These are phyloP conservation scores for Entomophthora muscae DNA, from an alignment of 371 early-diverging fungal species.

Conservation along the genomic window DNA sequence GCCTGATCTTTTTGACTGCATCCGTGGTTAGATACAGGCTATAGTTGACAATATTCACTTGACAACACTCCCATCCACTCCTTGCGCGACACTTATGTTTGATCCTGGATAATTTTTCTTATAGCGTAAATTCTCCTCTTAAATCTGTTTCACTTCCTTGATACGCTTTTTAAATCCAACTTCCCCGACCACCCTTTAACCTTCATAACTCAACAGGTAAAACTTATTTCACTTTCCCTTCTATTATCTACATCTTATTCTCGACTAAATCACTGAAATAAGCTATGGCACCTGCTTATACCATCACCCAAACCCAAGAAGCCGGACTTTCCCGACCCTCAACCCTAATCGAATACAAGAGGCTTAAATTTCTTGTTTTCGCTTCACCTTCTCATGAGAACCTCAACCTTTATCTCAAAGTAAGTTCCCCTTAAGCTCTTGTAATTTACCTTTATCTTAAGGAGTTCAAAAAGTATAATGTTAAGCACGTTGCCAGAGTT, in stretches of 20 bases:
- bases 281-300: not conserved
- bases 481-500: slow-evolving; percentile 70
- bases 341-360: slow-evolving; percentile 20
- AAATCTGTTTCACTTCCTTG: not conserved
- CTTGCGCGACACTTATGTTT: not conserved
- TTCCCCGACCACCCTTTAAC: not conserved
- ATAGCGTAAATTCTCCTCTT: not conserved
- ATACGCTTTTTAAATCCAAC: not conserved
- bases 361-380: slow-evolving; percentile 65
- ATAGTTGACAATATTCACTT: not conserved
- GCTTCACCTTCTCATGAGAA: slow-evolving; percentile 79
- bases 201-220: no score
- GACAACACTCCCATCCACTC: not conserved
- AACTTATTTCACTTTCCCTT: slow-evolving; percentile 3
- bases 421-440: slow-evolving; percentile 5
- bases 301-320: not conserved
- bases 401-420: slow-evolving; percentile 49
- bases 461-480: slow-evolving; percentile 49
- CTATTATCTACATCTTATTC: not conserved
- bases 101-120: slow-evolving; percentile 4
- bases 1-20: not conserved
- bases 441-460: slow-evolving; percentile 10
- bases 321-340: slow-evolving; percentile 15
- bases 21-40: not conserved
- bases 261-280: not conserved